A percentile compares a stretch with the other conserved stretches of the same genome.
Evolutionary conservation across 78 protist genomes (phyloP).

Genomic region (Mastigamoeba balamuthi): DNA sequence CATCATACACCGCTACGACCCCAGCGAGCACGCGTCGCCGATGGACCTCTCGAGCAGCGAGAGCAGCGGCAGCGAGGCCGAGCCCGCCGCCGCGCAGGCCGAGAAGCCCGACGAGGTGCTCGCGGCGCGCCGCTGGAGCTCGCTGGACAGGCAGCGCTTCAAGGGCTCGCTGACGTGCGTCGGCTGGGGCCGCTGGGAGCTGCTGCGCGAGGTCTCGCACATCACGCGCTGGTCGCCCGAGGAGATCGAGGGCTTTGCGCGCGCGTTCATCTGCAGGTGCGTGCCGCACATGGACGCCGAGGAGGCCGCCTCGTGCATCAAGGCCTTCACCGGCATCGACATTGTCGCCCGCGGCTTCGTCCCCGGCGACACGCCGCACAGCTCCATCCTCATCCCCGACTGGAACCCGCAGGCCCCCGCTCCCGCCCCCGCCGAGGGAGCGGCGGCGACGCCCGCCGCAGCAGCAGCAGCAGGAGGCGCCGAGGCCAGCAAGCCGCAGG

Average conservation of each 20-base stretch:
- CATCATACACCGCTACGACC: no score
- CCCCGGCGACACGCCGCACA: background rate
- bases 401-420: background rate
- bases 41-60: no score
- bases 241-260: conserved; percentile 27
- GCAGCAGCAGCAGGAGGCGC: no score
- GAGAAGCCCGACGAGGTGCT: no score
- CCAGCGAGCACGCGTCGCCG: no score
- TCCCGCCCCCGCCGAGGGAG: background rate
- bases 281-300: background rate
- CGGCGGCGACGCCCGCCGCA: background rate
- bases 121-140: no score
- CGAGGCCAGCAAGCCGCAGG: no score
- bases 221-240: conserved; percentile 19
- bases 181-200: conserved; percentile 49
- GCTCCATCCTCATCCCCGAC: background rate
- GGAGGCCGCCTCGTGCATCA: background rate
- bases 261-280: conserved; percentile 17
- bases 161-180: conserved; percentile 3
- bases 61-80: no score
- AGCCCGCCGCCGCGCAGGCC: no score
- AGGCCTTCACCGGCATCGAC: background rate
- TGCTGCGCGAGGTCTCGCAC: conserved; percentile 6
- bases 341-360: background rate
- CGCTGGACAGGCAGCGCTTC: conserved; percentile 18